Base-by-base conservation (phyloP, 2,329 filamentous ascomycete species). In the Leptographium wingfieldii region DNA sequence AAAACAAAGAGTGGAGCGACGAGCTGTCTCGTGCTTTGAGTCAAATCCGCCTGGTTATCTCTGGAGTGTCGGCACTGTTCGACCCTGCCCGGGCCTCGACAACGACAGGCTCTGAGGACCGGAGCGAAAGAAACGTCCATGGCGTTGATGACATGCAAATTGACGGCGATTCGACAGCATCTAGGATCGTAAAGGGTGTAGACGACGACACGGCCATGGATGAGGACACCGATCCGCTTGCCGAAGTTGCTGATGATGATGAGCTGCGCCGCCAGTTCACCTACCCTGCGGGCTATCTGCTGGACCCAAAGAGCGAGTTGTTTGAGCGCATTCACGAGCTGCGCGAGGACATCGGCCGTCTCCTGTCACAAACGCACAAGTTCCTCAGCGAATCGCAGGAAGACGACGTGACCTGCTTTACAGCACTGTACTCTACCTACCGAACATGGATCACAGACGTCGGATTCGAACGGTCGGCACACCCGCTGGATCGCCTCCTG, bases 1-100 rank as follows among this genome's bases (percentile, higher is more conserved):
- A 92, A 70, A 95, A 95, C 66, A 99, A 97, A 73, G 92, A 96
- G 67, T 99, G 94, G 94, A 96, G 92, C 0, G 94, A 99, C 70
- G 95, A 99, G 70, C 87, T 97, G 33, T 92, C 91, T 2, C 80
- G 94, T 59, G 90, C 96, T 65, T 80, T 99, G 60, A 89, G 92
- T 14, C 85, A 96, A 57, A 78, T 99, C 16, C 82, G 92, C 35
- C 79, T 99, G n/a, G 84, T 96, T 53, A 84, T 95, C 31, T 95
- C 92, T 3, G 94, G 94, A 58, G 85, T 96, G 61, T 92, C 92
- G 9, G 86, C 88, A 1, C 78, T 99, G 12, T 97, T 99, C 69
- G 90, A 96, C 68, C 85, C 90, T 1, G 81, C 84, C 66, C 82
- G 85, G 22, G 85, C 86, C 4, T 86, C 87, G 10, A 63, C 56